These are phyloP conservation scores for Ogataea neopini DNA, from an alignment of 805 yeast species.

Conservation along the genomic window DNA sequence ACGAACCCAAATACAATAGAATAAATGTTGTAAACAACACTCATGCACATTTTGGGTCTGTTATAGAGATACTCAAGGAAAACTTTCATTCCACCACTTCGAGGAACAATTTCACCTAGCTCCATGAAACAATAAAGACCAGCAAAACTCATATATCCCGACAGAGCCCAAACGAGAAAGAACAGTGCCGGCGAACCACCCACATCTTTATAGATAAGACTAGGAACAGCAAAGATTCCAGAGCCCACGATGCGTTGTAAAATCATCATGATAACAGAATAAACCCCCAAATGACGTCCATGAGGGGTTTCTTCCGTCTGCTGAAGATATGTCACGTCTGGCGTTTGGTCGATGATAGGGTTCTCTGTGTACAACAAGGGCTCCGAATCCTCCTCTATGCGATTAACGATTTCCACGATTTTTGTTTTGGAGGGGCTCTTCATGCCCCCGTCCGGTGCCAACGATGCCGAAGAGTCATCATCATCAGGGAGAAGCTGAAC, in stretches of 20 bases:
- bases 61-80: constrained; percentile 68
- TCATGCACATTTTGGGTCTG: constrained; percentile 54
- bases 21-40: constrained; percentile 48
- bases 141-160: constrained; percentile 62
- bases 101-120: constrained; percentile 67
- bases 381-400: not conserved
- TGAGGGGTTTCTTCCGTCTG: constrained; percentile 58
- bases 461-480: not conserved
- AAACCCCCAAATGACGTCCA: constrained; percentile 72
- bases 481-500: not conserved
- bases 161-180: constrained; percentile 61
- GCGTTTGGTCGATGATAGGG: constrained; percentile 1
- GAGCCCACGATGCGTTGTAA: constrained; percentile 74
- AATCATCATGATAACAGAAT: constrained; percentile 63
- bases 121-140: constrained; percentile 70
- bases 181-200: constrained; percentile 68
- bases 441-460: not conserved
- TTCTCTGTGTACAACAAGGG: not conserved
- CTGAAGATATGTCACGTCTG: constrained; percentile 29
- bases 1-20: constrained; percentile 53
- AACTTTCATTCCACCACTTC: constrained; percentile 76
- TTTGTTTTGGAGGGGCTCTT: constrained; percentile 1
- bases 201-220: constrained; percentile 62
- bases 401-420: not conserved
- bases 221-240: constrained; percentile 74